phyloP scores from a whole-genome alignment of 2,329 filamentous ascomycete species.

The Aspergillus japonicus region DNA sequence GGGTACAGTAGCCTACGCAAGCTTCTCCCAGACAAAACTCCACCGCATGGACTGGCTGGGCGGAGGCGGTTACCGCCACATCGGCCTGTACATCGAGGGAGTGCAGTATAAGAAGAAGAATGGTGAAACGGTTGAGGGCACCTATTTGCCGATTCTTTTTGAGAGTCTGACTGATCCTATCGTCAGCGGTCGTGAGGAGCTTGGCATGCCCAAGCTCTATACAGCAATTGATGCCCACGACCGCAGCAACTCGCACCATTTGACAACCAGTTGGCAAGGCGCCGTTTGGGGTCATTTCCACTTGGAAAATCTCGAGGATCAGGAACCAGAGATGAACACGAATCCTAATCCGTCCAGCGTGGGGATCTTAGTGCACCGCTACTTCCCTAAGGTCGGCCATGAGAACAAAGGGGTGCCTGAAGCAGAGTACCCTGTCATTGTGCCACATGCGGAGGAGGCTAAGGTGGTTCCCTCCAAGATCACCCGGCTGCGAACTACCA shows the following conservation, averaged over 20 bases:
- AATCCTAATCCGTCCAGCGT: conserved; percentile 21
- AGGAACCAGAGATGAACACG: conserved; percentile 18
- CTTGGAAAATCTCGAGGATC: conserved; percentile 35
- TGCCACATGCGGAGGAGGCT: conserved; percentile 33
- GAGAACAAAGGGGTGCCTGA: conserved; percentile 52
- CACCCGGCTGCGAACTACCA: conserved; percentile 27
- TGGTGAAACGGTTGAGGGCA: conserved; percentile 51
- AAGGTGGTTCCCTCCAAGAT: conserved; percentile 29
- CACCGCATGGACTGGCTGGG: conserved; percentile 61
- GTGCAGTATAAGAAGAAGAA: conserved; percentile 55
- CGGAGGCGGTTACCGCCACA: conserved; percentile 57
- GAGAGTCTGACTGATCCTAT: conserved; percentile 61
- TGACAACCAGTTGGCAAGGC: conserved; percentile 47
- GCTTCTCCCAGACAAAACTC: conserved; percentile 44
- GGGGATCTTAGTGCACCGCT: conserved; percentile 55
- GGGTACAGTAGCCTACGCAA: conserved; percentile 47
- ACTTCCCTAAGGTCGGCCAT: conserved; percentile 56
- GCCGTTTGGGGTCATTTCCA: conserved; percentile 42
- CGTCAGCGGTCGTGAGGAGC: conserved; percentile 58
- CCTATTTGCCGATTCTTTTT: conserved; percentile 58
- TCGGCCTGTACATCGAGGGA: conserved; percentile 63
- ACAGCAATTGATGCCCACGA: conserved; percentile 50
- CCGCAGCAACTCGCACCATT: conserved; percentile 35
- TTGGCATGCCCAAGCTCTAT: conserved; percentile 62
- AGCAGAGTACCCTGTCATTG: conserved; percentile 53